Evolutionary conservation across 192 early-diverging fungal species (phyloP).

Genomic region (Coemansia asiatica): DNA sequence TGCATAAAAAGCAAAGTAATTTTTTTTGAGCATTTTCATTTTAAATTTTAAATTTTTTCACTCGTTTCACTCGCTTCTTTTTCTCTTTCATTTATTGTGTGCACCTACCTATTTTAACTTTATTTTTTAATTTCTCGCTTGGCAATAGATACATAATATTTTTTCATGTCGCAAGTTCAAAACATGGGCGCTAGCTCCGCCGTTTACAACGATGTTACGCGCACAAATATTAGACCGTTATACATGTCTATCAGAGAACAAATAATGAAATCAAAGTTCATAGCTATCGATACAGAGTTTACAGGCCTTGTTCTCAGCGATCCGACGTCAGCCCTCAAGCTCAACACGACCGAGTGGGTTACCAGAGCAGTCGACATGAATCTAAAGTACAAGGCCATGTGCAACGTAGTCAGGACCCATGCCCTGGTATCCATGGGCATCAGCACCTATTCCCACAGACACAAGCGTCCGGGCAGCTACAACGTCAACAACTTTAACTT

Average conservation of each 20-base stretch:
- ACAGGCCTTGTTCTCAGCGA: slow-evolving; percentile 69
- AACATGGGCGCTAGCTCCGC: slow-evolving; percentile 22
- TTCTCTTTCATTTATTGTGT: neutral
- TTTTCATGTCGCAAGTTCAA: slow-evolving; percentile 1
- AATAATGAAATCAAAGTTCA: slow-evolving; percentile 63
- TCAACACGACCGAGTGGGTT: slow-evolving; percentile 43
- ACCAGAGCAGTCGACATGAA: slow-evolving; percentile 68
- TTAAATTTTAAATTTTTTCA: neutral
- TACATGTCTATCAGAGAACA: slow-evolving; percentile 49
- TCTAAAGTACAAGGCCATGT: slow-evolving; percentile 76
- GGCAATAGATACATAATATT: too few species aligned
- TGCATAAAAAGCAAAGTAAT: too few species aligned
- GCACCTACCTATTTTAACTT: neutral
- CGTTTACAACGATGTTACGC: slow-evolving; percentile 69
- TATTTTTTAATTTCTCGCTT: neutral
- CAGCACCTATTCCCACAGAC: slow-evolving; percentile 31
- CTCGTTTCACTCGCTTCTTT: neutral
- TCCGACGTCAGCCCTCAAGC: slow-evolving; percentile 21
- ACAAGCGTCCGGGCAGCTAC: slow-evolving; percentile 51
- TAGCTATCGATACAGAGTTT: slow-evolving; percentile 91
- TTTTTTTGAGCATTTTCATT: neutral
- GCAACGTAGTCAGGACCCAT: slow-evolving; percentile 68
- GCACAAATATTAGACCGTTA: slow-evolving; percentile 58
- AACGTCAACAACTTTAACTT: slow-evolving; percentile 65
- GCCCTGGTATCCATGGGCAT: slow-evolving; percentile 86